Base-by-base conservation (phyloP, 176 grass and related monocot genomes). In the Carex kokanica region DNA sequence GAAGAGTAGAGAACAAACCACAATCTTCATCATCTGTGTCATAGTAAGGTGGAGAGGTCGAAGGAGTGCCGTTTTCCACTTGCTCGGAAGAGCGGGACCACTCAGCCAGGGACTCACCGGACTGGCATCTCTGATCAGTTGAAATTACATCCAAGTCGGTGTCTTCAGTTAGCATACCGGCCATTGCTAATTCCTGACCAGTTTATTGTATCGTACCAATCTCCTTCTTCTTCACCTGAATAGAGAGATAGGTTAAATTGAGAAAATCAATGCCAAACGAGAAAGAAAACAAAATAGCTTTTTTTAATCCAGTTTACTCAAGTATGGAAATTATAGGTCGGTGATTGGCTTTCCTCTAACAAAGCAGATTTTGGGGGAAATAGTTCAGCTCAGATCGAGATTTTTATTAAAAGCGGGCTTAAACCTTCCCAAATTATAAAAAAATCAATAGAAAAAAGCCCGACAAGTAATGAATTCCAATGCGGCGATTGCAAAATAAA, bases 1-100 rank as follows among this genome's bases (percentile, higher is more conserved):
- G 59, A 90, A 27, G 74, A 61, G 69, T 85, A 59, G 14, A 61
- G 14, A 88, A 86, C 78, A 81, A 79, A 98, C 95, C 95, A 8
- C 82, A 95, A 88, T 93, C 92, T 68, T 95, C 91, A 0, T 95
- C 95, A 1, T 95, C 92, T n/a, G 78, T 97, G 80, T 92, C 92
- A 0, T 85, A 98, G 78, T 95, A 98, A 69, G 89, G 88, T 27
- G 91, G 92, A 14, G 91, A 95, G 86, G 95, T 95, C 8, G 95
- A 95, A 45, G 95, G 88, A 78, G 88, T 93, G 66, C 91, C 88
- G 79, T 98, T 98, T 83, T 98, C 95, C 47, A 91, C 92, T 79
- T 98, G 95, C 32, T 98, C 92, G 43, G 84, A 90, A 24, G 92
- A 95, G 45, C 95, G 81, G 13, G 67, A 71, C 92, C 95, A 93